Evolutionary conservation across 108 stramenopile species (phyloP).

Genomic region (Fragilariopsis cylindrus): DNA sequence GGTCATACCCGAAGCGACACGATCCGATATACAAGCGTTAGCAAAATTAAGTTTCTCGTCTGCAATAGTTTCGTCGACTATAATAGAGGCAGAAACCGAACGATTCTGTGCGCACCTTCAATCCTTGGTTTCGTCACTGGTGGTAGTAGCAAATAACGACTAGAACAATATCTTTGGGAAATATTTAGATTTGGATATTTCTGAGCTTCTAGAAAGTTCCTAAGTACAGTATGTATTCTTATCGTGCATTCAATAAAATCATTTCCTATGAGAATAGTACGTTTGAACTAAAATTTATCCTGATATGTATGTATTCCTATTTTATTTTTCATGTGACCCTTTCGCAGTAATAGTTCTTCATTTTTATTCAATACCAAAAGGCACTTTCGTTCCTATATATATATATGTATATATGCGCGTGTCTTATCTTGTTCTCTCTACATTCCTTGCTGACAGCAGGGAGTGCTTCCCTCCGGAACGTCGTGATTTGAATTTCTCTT

Average conservation of each 20-base stretch:
- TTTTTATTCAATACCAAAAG: too few species aligned
- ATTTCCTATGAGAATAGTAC: too few species aligned
- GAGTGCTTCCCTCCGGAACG: slow-evolving; percentile 59
- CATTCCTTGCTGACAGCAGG: slow-evolving; percentile 61
- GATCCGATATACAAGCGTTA: neutral
- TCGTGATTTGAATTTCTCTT: neutral
- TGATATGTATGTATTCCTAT: too few species aligned
- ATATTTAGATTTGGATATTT: too few species aligned
- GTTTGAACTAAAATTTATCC: too few species aligned
- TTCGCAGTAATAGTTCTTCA: too few species aligned
- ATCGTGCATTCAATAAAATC: too few species aligned
- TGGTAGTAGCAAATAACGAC: neutral
- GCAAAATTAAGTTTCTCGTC: neutral
- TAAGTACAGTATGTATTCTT: too few species aligned
- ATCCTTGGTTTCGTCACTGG: neutral
- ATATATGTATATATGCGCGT: too few species aligned
- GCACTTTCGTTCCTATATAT: too few species aligned
- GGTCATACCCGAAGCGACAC: neutral
- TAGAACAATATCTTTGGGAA: neutral
- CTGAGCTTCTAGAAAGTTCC: too few species aligned
- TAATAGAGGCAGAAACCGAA: neutral
- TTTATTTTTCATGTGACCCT: too few species aligned
- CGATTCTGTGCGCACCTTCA: slow-evolving; percentile 1
- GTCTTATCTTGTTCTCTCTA: neutral
- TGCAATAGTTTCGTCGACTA: neutral